Base-by-base conservation (phyloP, 345 rosid genomes). In the Hibiscus mutabilis region DNA sequence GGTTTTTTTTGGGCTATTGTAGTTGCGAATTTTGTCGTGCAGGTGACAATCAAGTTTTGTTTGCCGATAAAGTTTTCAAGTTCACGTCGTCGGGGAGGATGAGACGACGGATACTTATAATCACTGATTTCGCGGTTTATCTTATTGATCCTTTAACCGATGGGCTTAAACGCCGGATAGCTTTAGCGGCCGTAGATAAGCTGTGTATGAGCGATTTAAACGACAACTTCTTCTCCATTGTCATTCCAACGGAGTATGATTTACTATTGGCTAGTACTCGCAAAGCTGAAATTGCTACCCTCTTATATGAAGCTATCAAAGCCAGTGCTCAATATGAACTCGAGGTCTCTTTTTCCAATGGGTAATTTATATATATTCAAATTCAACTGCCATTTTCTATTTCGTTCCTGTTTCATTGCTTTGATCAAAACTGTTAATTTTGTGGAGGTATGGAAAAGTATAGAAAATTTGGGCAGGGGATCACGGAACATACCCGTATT, bases 211-310 rank as follows among this genome's bases (percentile, higher is more conserved):
- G 98, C 66, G 94, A 92, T 78, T 74, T 91, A 22, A 80, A 86
- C 49, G 98, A 96, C 80, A 90, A 91, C 79, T 96, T 96, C 86
- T 88, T 92, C 68, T 87, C 98, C 0, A 75, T 96, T 70, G 79
- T 96, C 37, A 78, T 96, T 56, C 98, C 98, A 12, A 91, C 92
- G 0, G 99, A 92, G 82, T 96, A 96, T 75, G 99, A 96, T 83
- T 66, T 92, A 6, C 91, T 96, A 56, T 87, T 92, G 94, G 96
- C 98, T 35, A 89, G 97, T 58, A 88, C 98, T 16, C 85, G 97
- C 27, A 96, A 92, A 82, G 85, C 89, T 22, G 99, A 96, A 76
- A 92, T 96, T 49, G 97, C 88, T 70, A 84, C 90, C 12, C 85
- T 88, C 52, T 79, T 96, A 74, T 90, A 84, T 35, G 97, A 96